Evolutionary conservation across 257 asterid species (phyloP), one percentile per base, ranked within the genome.

Genomic region (Primulina huaijiensis): DNA sequence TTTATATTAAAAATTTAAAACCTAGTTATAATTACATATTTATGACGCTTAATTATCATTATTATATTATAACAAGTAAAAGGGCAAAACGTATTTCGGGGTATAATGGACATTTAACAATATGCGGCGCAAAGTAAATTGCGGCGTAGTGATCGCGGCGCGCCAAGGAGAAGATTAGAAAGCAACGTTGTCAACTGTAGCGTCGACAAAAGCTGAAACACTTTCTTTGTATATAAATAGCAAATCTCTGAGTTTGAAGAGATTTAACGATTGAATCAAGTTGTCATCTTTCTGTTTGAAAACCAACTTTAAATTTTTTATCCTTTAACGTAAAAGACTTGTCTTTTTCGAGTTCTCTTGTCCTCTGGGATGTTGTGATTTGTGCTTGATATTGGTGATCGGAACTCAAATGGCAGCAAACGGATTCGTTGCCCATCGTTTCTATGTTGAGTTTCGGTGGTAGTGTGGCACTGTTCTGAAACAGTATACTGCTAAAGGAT

Each of bases 381-480:
- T 23, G 9, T 40, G 71, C 40, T 72, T 55, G 16, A 19, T 40
- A 17, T 12, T 35, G 21, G 34, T 27, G 55, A 43, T 43, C 19
- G 70, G 56, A 59, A 29, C 72, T 66, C 72, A 58, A 56, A 89
- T 89, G 96, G 90, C 88, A 38, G 78, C 79, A 37, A 79, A 79
- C 61, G 65, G 78, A 53, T 33, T 67, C 58, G 72, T 75, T 52
- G 64, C 69, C 68, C 79, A 78, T 74, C 68, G 70, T 46, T 79
- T 75, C 60, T 77, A 68, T 69, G 67, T 77, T 6, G 77, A 73
- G 77, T 90, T 83, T 81, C 81, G 87, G 74, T 80, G 88, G 79
- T 91, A n/a, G n/a, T n/a, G n/a, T n/a, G n/a, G n/a, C n/a, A 89
- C 86, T 81, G 92, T 66, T 87, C 92, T 74, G 89, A 82, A 78